Percentiles rank a stretch among this genome's conserved stretches.
Evolutionary conservation across 345 rosid genomes (phyloP).

Genomic region (rapeseed (Brassica napus)): DNA sequence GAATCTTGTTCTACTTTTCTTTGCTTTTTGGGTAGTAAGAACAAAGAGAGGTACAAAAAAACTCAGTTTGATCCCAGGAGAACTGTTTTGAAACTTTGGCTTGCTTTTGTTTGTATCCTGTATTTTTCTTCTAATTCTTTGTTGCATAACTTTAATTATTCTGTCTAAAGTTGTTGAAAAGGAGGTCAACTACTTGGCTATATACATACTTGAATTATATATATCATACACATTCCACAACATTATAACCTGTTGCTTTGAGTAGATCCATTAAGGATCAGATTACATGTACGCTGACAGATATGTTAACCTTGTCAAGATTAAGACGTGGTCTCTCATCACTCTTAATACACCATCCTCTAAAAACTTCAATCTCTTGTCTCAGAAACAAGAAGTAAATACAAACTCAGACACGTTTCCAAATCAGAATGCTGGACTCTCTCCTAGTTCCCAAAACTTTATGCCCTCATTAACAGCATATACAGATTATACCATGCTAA

Average conservation of each 20-base stretch:
- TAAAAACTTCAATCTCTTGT: neutral
- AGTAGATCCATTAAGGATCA: neutral
- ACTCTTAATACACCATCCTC: neutral
- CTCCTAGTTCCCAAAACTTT: neutral
- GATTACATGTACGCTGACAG: neutral
- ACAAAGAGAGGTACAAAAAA: slow-evolving; percentile 37
- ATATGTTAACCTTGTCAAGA: neutral
- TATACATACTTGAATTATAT: neutral
- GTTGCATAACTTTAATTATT: slow-evolving; percentile 15
- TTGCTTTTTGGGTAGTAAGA: slow-evolving; percentile 43
- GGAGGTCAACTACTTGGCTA: neutral
- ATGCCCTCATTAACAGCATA: neutral
- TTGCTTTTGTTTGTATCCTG: slow-evolving; percentile 9
- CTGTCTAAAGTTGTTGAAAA: slow-evolving; percentile 14
- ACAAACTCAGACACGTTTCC: neutral
- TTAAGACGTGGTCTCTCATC: neutral
- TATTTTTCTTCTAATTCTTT: slow-evolving; percentile 9
- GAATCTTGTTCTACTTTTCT: slow-evolving; percentile 44
- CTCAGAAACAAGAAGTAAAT: neutral
- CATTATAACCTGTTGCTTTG: neutral
- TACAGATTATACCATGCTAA: neutral
- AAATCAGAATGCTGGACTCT: neutral
- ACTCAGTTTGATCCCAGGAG: neutral
- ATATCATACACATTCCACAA: too few relatives aligned
- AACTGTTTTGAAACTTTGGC: neutral